phyloP scores from a whole-genome alignment of 345 rosid species.

The Streptanthus diversifolius region DNA sequence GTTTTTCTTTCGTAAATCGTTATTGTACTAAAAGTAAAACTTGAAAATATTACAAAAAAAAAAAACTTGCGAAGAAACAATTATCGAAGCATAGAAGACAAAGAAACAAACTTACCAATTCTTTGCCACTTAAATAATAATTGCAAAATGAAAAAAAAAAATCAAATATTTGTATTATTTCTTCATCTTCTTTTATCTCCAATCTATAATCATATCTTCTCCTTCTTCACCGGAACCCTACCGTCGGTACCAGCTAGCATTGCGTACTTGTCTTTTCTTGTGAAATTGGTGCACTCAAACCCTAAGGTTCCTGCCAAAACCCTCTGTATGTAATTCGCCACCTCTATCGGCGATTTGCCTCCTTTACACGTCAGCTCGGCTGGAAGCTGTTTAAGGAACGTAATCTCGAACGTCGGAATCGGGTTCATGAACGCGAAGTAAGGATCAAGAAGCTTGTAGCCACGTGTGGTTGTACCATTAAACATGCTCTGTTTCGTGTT shows the following conservation, averaged over 20 bases:
- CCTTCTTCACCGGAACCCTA: slow-evolving; percentile 32
- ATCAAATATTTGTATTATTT: slow-evolving; percentile 21
- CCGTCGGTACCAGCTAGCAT: slow-evolving; percentile 92
- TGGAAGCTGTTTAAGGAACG: slow-evolving; percentile 83
- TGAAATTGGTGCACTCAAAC: slow-evolving; percentile 84
- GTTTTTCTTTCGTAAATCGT: background rate
- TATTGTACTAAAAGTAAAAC: slow-evolving; percentile 22
- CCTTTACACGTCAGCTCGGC: slow-evolving; percentile 70
- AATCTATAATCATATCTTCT: slow-evolving; percentile 23
- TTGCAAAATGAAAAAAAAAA: slow-evolving; percentile 4
- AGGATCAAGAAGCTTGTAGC: slow-evolving; percentile 78
- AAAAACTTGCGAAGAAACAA: slow-evolving; percentile 7
- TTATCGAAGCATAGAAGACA: slow-evolving; percentile 4
- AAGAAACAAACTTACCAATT: slow-evolving; percentile 14
- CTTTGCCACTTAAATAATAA: slow-evolving; percentile 4
- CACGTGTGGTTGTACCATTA: slow-evolving; percentile 78
- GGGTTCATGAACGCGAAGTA: slow-evolving; percentile 96
- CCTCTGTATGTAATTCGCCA: slow-evolving; percentile 86
- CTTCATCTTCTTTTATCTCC: slow-evolving; percentile 10
- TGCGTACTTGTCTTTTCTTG: slow-evolving; percentile 91
- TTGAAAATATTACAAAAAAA: background rate
- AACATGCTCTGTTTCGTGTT: slow-evolving; percentile 75
- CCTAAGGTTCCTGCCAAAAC: slow-evolving; percentile 81
- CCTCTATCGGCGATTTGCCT: slow-evolving; percentile 82
- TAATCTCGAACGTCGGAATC: slow-evolving; percentile 78